A percentile compares a stretch with the other conserved stretches of the same genome.
These are phyloP conservation scores for Parmelia sp. DNA, from an alignment of 495 filamentous ascomycete genomes.

Conservation along the genomic window DNA sequence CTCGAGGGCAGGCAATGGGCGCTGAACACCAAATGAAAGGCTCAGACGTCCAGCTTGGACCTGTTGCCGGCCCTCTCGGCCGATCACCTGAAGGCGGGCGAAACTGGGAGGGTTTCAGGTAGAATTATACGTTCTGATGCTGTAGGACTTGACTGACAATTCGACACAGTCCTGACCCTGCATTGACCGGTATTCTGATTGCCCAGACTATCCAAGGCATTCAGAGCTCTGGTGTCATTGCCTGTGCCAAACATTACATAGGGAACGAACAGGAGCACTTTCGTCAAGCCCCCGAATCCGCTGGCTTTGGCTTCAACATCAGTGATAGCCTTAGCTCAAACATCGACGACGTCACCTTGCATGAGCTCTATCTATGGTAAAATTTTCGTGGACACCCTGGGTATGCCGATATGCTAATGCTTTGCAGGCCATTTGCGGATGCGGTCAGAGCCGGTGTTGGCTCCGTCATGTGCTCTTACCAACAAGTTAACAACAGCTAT, in stretches of 20 bases:
- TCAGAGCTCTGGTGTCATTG: slow-evolving; percentile 74
- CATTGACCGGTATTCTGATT: slow-evolving; percentile 67
- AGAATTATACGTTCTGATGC: neutral
- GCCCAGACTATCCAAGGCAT: slow-evolving; percentile 72
- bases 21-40: slow-evolving; percentile 75
- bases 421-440: slow-evolving; percentile 61
- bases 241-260: slow-evolving; percentile 78
- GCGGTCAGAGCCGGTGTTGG: slow-evolving; percentile 71
- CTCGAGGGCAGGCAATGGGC: slow-evolving; percentile 73
- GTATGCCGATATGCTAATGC: neutral
- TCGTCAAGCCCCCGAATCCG: slow-evolving; percentile 62
- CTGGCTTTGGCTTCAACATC: slow-evolving; percentile 58
- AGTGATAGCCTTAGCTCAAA: slow-evolving; percentile 66
- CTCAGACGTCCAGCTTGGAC: slow-evolving; percentile 78
- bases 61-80: slow-evolving; percentile 81
- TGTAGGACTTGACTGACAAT: neutral
- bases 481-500: slow-evolving; percentile 73
- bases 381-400: slow-evolving; percentile 31
- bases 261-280: slow-evolving; percentile 76
- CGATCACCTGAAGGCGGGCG: slow-evolving; percentile 71
- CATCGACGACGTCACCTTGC: slow-evolving; percentile 88
- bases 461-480: slow-evolving; percentile 90
- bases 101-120: slow-evolving; percentile 67
- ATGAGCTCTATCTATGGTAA: slow-evolving; percentile 87
- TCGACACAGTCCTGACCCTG: slow-evolving; percentile 63